Base-by-base conservation (phyloP, 441 rosid genomes). In the Gossypium trilobum region DNA sequence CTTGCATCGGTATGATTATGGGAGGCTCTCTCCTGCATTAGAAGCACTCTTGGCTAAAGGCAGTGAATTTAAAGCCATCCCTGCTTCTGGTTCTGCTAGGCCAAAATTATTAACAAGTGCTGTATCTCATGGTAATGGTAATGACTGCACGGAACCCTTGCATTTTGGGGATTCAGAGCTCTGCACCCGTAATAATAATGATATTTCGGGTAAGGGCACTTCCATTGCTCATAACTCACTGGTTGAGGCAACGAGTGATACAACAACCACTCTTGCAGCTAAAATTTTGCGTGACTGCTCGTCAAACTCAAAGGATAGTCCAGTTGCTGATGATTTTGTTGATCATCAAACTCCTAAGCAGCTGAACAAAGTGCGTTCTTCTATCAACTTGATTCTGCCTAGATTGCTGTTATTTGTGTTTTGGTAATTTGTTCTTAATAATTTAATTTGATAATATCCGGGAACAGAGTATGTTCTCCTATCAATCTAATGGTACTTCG, bases 11-110 rank as follows among this genome's bases (percentile, higher is more conserved):
- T 95, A 85, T 74, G 90, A 89, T 72, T 95, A 82, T 58, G 96
- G 86, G 46, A 85, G 67, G 73, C 81, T 95, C 52, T 85, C 96
- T 82, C 95, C 99, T 73, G 25, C 75, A 5, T 29, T 93, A 73
- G 97, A 88, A 79, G 95, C 92, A 48, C 76, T 93, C 31, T 39
- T 93, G 76, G 93, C 85, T 5, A 85, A 78, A 80, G 86, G 86
- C 56, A 82, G 81, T 72, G 83, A 80, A 59, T 22, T 81, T 72
- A 76, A 33, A 36, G 73, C 57, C 52, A 71, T 42, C 36, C 73
- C 87, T 68, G 42, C 61, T 33, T 68, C 78, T 59, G 74, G 80
- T 73, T 77, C 74, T 58, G 33, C 25, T 5, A 42, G 73, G 17
- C 22, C 56, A 25, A 66, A 77, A 33, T 64, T 77, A 66, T 72